Evolutionary conservation across 352 stramenopile genomes (phyloP).

Genomic region (Pythium vanterpoolii): DNA sequence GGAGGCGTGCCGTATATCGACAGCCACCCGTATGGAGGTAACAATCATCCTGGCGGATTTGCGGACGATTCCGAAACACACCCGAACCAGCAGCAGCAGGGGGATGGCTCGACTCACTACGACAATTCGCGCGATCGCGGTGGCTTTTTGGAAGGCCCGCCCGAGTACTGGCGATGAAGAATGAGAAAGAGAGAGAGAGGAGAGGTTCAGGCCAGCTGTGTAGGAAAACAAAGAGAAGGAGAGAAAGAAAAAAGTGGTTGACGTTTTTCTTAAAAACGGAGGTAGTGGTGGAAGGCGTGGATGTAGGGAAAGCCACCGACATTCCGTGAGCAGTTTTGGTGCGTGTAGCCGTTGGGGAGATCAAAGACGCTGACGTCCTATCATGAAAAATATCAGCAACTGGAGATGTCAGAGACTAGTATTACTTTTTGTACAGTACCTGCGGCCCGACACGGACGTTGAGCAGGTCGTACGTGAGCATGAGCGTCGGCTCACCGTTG

Average conservation of each 20-base stretch:
- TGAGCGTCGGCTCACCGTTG: slow-evolving; percentile 37
- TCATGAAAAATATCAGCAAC: background rate
- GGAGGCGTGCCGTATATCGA: slow-evolving; percentile 17
- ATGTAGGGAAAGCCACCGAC: slow-evolving; percentile 75
- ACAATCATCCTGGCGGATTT: slow-evolving; percentile 20
- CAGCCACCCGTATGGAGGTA: background rate
- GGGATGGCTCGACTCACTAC: background rate
- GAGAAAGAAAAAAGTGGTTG: background rate
- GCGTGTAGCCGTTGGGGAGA: slow-evolving; percentile 57
- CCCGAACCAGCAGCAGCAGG: slow-evolving; percentile 15
- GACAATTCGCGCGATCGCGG: slow-evolving; percentile 11
- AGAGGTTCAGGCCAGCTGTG: no score
- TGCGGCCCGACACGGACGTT: slow-evolving; percentile 53
- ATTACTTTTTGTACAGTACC: background rate
- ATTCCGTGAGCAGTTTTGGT: slow-evolving; percentile 52
- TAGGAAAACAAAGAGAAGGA: background rate
- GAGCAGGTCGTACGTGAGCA: slow-evolving; percentile 63
- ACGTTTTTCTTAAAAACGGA: slow-evolving; percentile 41
- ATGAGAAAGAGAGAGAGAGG: background rate
- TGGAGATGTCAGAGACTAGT: background rate
- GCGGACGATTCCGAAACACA: slow-evolving; percentile 10
- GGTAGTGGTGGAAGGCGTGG: slow-evolving; percentile 72
- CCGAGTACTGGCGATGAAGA: slow-evolving; percentile 23
- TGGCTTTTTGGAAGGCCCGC: slow-evolving; percentile 20
- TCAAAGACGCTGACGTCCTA: slow-evolving; percentile 36